Conservation (phyloP, 257 asterid species). For the Przewalskia tangutica region DNA sequence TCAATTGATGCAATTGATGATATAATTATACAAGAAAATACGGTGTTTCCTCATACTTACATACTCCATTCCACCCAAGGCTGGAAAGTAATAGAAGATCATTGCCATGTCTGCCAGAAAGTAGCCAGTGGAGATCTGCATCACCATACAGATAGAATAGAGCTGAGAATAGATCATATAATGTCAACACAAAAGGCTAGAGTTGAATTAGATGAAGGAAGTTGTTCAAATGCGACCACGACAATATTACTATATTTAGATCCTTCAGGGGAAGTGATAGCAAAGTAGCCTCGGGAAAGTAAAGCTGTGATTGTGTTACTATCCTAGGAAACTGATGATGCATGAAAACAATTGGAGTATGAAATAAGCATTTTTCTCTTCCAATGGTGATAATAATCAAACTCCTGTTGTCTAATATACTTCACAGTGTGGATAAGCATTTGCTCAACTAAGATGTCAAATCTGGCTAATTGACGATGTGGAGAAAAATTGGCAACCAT, state of each 20-base stretch:
- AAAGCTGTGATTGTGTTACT: background rate
- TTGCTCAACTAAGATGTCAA: background rate
- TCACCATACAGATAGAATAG: slow-evolving; percentile 2
- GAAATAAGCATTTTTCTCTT: background rate
- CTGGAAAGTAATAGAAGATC: slow-evolving; percentile 57
- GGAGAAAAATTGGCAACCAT: background rate
- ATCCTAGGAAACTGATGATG: background rate
- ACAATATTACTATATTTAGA: background rate
- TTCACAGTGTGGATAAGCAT: background rate
- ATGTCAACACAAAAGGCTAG: background rate
- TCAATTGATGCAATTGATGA: background rate
- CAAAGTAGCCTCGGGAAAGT: background rate
- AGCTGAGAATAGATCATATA: background rate
- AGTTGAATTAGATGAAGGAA: background rate
- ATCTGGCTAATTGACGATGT: background rate
- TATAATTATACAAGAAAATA: background rate
- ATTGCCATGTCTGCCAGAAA: slow-evolving; percentile 71
- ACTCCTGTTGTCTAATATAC: background rate
- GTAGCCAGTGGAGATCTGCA: slow-evolving; percentile 84
- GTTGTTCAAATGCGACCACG: background rate
- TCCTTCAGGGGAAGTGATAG: background rate
- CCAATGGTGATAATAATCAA: background rate
- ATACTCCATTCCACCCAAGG: slow-evolving; percentile 82
- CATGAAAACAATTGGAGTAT: background rate
- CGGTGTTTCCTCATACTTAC: slow-evolving; percentile 44